A percentile compares a stretch with the other conserved stretches of the same genome.
phyloP scores from a whole-genome alignment of 1,139 yeast species.

The Saccharomyces pastorianus region DNA sequence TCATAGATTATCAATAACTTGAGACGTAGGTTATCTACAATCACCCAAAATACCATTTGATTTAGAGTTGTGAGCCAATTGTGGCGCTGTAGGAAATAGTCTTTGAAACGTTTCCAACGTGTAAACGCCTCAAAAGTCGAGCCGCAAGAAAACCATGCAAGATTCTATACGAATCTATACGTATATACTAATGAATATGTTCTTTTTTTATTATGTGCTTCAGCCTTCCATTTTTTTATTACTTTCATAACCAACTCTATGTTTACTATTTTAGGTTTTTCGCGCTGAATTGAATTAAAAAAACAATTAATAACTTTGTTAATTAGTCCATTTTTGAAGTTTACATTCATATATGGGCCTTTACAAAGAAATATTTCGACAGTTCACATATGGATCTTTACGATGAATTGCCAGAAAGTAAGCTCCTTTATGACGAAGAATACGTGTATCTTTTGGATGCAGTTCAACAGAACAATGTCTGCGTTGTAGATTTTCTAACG shows the following conservation, averaged over 20 bases:
- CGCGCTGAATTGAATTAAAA: neutral
- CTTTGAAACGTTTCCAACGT: neutral
- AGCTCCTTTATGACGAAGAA: slow-evolving; percentile 27
- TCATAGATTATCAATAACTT: too few relatives aligned
- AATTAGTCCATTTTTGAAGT: neutral
- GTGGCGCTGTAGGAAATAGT: neutral
- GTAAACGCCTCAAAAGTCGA: neutral
- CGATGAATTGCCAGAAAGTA: slow-evolving; percentile 33
- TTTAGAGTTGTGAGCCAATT: neutral
- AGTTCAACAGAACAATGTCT: slow-evolving; percentile 28
- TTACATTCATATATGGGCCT: neutral
- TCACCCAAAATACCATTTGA: neutral
- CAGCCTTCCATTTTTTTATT: too few relatives aligned
- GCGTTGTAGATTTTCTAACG: slow-evolving; percentile 38
- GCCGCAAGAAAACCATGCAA: neutral
- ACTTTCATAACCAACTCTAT: too few relatives aligned
- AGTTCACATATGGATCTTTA: slow-evolving; percentile 32
- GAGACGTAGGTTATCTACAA: too few relatives aligned
- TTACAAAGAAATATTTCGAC: neutral
- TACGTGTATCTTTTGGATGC: slow-evolving; percentile 26
- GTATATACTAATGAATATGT: neutral
- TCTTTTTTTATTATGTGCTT: neutral
- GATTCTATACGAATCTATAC: neutral
- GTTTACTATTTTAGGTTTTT: neutral
- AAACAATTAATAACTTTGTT: neutral